Conservation (phyloP, 768 basidiomycete genomes). For the Naganishia vaughanmartiniae region DNA sequence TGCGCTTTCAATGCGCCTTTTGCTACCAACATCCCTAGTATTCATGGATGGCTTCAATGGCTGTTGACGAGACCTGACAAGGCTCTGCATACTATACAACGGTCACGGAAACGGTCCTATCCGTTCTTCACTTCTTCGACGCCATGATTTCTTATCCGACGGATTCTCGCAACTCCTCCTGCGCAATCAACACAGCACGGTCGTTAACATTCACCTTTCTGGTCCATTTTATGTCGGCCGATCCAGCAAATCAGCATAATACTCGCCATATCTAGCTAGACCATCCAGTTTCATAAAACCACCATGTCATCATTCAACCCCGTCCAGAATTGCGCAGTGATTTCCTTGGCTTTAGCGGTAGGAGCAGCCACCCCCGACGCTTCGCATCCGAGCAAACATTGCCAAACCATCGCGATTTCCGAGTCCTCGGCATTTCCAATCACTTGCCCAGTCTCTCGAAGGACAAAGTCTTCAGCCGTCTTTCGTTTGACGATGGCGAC, state of each 20-base stretch:
- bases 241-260: no score
- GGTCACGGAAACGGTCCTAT: not conserved
- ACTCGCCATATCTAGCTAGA: no score
- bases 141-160: no score
- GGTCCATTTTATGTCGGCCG: no score
- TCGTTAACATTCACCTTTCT: no score
- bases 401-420: slow-evolving; percentile 18
- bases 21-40: not conserved
- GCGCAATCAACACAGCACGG: no score
- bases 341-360: slow-evolving; percentile 1
- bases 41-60: not conserved
- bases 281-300: not conserved
- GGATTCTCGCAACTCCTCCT: no score
- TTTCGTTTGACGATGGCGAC: slow-evolving; percentile 18
- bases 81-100: not conserved
- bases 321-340: slow-evolving; percentile 20
- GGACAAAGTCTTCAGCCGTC: slow-evolving; percentile 12
- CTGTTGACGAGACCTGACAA: not conserved
- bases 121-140: no score
- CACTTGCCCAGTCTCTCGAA: slow-evolving; percentile 22
- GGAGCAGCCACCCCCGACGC: slow-evolving; percentile 2
- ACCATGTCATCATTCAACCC: not conserved
- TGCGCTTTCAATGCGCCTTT: slow-evolving; percentile 3
- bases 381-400: slow-evolving; percentile 24
- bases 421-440: slow-evolving; percentile 19